Conservation (phyloP, 2,329 filamentous ascomycete genomes). For the Didymella lethalis region DNA sequence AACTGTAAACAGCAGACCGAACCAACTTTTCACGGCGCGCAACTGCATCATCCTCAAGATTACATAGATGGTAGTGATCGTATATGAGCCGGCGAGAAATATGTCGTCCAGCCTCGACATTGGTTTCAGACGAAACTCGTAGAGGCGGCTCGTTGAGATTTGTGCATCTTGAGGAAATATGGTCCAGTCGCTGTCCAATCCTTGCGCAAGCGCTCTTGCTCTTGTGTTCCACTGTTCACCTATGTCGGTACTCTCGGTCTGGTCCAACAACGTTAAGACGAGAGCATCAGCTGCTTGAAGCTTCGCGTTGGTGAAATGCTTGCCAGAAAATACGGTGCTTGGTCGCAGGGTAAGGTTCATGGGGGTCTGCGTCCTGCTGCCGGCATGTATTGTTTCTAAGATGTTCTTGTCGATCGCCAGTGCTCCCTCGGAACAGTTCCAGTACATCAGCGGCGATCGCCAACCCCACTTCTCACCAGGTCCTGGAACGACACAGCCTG, state of each 20-base stretch:
- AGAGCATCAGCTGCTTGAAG: conserved; percentile 78
- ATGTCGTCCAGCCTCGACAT: conserved; percentile 72
- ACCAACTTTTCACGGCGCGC: conserved; percentile 76
- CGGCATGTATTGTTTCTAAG: conserved; percentile 72
- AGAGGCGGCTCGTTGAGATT: conserved; percentile 66
- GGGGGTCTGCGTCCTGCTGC: conserved; percentile 67
- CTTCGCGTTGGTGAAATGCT: conserved; percentile 72
- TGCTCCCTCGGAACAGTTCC: conserved; percentile 69
- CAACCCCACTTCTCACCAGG: conserved; percentile 76
- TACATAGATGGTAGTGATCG: conserved; percentile 70
- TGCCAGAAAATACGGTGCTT: conserved; percentile 84
- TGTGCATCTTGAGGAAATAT: conserved; percentile 69
- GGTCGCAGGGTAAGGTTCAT: conserved; percentile 78
- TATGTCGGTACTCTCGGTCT: conserved; percentile 69
- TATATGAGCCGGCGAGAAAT: conserved; percentile 71
- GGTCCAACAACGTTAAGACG: conserved; percentile 78
- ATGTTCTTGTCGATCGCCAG: conserved; percentile 70
- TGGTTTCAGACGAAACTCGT: conserved; percentile 80
- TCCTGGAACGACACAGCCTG: conserved; percentile 45
- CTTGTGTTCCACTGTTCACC: conserved; percentile 71
- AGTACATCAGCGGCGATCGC: conserved; percentile 84
- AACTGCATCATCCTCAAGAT: conserved; percentile 72
- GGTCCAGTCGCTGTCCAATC: conserved; percentile 65
- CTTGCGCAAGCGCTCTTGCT: conserved; percentile 61
- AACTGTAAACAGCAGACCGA: conserved; percentile 75